Evolutionary conservation across 2,329 filamentous ascomycete species (phyloP), one percentile per base, ranked within the genome.

Genomic region (Pseudocercospora macadamiae): DNA sequence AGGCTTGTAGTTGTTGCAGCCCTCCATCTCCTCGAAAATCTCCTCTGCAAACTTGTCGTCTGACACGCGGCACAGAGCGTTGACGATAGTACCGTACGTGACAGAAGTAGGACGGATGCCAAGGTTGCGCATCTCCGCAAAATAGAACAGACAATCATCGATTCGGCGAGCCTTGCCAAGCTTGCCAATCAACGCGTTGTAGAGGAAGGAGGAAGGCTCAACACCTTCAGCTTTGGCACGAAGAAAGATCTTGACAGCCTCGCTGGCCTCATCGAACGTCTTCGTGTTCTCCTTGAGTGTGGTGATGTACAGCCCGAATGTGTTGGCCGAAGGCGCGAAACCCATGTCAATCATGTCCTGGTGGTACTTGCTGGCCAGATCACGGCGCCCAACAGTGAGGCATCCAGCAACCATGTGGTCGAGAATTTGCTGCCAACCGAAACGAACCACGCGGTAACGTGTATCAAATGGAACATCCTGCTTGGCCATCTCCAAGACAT

Each of bases 11-110:
- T 99, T 99, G 57, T 92, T 89, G 89, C 96, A 96, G 47, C 89
- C 86, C 80, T 99, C 95, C 95, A 99, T 99, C 80, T 99, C 95
- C 72, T 97, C 92, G 72, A 99, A 99, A 68, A 97, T 86, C 76
- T 97, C 92, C 72, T 97, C 95, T 25, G 95, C 95, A 73, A 97
- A 96, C 72, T 93, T 96, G 79, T 97, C 93, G 68, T 99, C 95
- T 66, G 92, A 96, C 56, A 97, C 95, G 68, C 95, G 90, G 82
- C 93, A 97, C 12, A 99, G 85, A 21, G 95, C 95, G 69, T 99
- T 99, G 77, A 99, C 93, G 69, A 99, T 93, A 10, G 95, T 99
- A 63, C 95, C 95, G 70, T 99, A 99, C 0, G 95, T 99, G 57
- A 99, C 95, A 49, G 92, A 97, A 0, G 95, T 99, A 1, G 95